Evolutionary conservation across 2,329 filamentous ascomycete species (phyloP).

Genomic region (Aspergillus fumigatiaffinis): DNA sequence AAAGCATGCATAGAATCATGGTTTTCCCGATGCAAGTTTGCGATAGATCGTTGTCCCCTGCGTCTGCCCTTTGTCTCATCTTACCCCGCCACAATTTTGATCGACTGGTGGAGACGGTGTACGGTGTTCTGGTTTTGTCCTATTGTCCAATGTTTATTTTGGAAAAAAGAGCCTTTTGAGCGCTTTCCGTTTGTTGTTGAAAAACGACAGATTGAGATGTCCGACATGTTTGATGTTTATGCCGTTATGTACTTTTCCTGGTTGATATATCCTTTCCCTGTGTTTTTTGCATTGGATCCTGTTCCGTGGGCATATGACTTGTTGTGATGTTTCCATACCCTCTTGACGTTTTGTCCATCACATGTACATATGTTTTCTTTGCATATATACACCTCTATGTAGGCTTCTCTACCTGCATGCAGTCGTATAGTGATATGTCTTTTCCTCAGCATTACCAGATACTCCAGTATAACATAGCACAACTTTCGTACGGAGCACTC

Average conservation of each 20-base stretch:
- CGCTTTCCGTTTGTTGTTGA: conserved; percentile 23
- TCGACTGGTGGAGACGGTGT: conserved; percentile 9
- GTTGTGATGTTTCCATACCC: conserved; percentile 17
- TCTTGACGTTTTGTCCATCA: conserved; percentile 18
- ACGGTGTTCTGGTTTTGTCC: conserved; percentile 14
- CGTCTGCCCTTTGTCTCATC: conserved; percentile 1
- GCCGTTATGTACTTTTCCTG: conserved; percentile 26
- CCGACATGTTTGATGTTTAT: conserved; percentile 26
- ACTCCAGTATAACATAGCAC: background rate
- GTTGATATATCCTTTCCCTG: conserved; percentile 5
- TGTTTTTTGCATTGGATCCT: conserved; percentile 6
- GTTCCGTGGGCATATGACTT: conserved; percentile 11
- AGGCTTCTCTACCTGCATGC: conserved; percentile 4
- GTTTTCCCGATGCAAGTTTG: conserved; percentile 7
- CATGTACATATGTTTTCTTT: conserved; percentile 32
- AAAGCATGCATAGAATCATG: conserved; percentile 15
- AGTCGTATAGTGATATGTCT: background rate
- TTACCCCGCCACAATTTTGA: conserved; percentile 5
- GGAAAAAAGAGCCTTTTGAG: conserved; percentile 19
- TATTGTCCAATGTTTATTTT: conserved; percentile 8
- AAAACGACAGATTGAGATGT: conserved; percentile 33
- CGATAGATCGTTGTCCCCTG: conserved; percentile 15
- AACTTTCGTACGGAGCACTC: background rate
- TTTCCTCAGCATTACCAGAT: background rate
- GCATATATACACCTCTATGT: conserved; percentile 21